phyloP scores from a whole-genome alignment of 768 basidiomycete genomes.

The Russula sp. region DNA sequence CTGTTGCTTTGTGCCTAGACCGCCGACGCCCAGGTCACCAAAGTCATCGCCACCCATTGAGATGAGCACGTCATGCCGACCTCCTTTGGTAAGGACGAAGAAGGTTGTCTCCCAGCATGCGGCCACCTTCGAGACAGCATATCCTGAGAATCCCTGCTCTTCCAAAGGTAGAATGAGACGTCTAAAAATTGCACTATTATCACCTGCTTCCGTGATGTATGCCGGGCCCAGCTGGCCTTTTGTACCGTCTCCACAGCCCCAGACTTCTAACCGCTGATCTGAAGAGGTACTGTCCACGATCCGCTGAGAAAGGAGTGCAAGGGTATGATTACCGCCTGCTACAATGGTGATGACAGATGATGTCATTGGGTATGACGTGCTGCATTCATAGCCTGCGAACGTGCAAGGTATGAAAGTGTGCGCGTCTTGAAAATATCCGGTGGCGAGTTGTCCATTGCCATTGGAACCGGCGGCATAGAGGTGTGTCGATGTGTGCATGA shows the following conservation, averaged over 20 bases:
- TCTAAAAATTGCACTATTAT: constrained; percentile 38
- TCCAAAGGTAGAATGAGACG: constrained; percentile 41
- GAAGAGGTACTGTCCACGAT: constrained; percentile 9
- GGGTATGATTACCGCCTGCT: constrained; percentile 75
- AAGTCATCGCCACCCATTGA: constrained; percentile 85
- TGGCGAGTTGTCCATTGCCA: constrained; percentile 43
- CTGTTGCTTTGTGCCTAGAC: constrained; percentile 12
- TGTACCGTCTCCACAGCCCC: constrained; percentile 70
- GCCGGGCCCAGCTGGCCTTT: constrained; percentile 65
- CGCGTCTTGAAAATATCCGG: constrained; percentile 35
- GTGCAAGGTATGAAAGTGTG: constrained; percentile 36
- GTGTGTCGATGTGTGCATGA: background rate
- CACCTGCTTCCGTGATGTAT: constrained; percentile 27
- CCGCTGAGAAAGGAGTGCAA: constrained; percentile 49
- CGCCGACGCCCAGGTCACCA: constrained; percentile 66
- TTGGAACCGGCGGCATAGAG: constrained; percentile 46
- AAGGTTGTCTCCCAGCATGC: constrained; percentile 85
- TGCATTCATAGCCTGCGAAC: constrained; percentile 28
- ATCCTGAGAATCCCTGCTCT: constrained; percentile 35
- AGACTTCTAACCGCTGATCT: constrained; percentile 38
- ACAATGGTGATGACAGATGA: constrained; percentile 46
- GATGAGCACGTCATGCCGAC: constrained; percentile 48
- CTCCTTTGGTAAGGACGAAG: constrained; percentile 47
- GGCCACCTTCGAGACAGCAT: constrained; percentile 46
- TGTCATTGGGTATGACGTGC: constrained; percentile 27